A percentile compares a stretch with the other conserved stretches of the same genome.
These are phyloP conservation scores for Monilinia aucupariae DNA, from an alignment of 2,329 filamentous ascomycete species.

Conservation along the genomic window DNA sequence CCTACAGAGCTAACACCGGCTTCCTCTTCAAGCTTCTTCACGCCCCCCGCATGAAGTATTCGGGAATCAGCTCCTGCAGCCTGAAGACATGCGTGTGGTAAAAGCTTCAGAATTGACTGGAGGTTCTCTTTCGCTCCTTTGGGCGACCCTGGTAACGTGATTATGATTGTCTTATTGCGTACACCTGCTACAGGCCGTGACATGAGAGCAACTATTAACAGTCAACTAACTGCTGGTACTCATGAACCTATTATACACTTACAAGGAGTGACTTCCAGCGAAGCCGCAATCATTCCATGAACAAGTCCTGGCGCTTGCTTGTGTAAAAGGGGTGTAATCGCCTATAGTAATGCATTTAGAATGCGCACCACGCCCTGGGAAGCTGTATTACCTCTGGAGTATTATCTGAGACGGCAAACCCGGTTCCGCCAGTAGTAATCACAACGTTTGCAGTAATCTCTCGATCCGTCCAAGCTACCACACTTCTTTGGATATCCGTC, in stretches of 20 bases:
- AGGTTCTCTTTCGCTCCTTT: constrained; percentile 95
- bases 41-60: constrained; percentile 69
- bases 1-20: constrained; percentile 52
- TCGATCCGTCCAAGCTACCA: constrained; percentile 69
- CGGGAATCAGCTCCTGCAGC: constrained; percentile 79
- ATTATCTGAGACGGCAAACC: constrained; percentile 76
- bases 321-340: constrained; percentile 71
- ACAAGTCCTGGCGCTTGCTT: constrained; percentile 84
- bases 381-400: constrained; percentile 71
- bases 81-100: constrained; percentile 93
- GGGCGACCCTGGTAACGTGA: constrained; percentile 89
- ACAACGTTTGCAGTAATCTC: constrained; percentile 65
- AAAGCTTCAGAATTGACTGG: constrained; percentile 77
- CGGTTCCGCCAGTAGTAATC: constrained; percentile 86
- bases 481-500: constrained; percentile 65
- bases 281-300: constrained; percentile 89
- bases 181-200: constrained; percentile 87
- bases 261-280: constrained; percentile 85
- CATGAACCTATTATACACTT: constrained; percentile 36
- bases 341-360: constrained; percentile 43
- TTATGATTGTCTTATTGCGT: constrained; percentile 71
- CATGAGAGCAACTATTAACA: constrained; percentile 80
- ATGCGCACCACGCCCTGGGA: neutral
- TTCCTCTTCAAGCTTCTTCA: constrained; percentile 78
- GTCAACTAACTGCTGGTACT: constrained; percentile 25